Conservation (phyloP, 2,329 filamentous ascomycete species). For the Talaromyces sp. region DNA sequence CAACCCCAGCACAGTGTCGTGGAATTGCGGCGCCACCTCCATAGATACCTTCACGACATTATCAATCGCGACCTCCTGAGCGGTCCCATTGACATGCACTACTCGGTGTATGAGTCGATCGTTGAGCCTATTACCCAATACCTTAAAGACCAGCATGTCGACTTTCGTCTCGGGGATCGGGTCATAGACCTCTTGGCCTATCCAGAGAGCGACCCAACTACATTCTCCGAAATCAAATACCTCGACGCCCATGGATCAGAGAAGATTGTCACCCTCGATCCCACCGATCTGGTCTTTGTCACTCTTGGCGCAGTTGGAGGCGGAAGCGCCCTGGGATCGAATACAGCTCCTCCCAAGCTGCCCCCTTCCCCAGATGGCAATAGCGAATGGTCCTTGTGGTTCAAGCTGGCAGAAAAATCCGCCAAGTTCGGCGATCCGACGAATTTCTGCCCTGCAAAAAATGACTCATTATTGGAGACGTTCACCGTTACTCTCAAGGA, state of each 20-base stretch:
- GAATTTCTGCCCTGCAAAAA: slow-evolving; percentile 27
- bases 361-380: slow-evolving; percentile 12
- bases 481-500: slow-evolving; percentile 34
- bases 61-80: slow-evolving; percentile 17
- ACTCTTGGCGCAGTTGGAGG: slow-evolving; percentile 31
- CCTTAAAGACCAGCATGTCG: slow-evolving; percentile 19
- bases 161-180: slow-evolving; percentile 20
- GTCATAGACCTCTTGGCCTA: slow-evolving; percentile 19
- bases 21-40: slow-evolving; percentile 19
- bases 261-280: slow-evolving; percentile 19
- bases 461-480: slow-evolving; percentile 23
- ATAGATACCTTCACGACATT: slow-evolving; percentile 20
- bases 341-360: slow-evolving; percentile 14
- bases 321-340: slow-evolving; percentile 26
- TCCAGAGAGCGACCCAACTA: slow-evolving; percentile 18
- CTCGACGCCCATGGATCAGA: slow-evolving; percentile 16
- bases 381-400: slow-evolving; percentile 36
- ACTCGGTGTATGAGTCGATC: slow-evolving; percentile 21
- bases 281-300: slow-evolving; percentile 32
- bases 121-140: slow-evolving; percentile 18
- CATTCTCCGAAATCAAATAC: slow-evolving; percentile 22
- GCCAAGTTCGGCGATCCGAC: slow-evolving; percentile 29
- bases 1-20: slow-evolving; percentile 19
- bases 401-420: slow-evolving; percentile 27
- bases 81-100: slow-evolving; percentile 17